Base-by-base conservation (phyloP, 2,329 filamentous ascomycete genomes). In the Stachybotrys elegans region DNA sequence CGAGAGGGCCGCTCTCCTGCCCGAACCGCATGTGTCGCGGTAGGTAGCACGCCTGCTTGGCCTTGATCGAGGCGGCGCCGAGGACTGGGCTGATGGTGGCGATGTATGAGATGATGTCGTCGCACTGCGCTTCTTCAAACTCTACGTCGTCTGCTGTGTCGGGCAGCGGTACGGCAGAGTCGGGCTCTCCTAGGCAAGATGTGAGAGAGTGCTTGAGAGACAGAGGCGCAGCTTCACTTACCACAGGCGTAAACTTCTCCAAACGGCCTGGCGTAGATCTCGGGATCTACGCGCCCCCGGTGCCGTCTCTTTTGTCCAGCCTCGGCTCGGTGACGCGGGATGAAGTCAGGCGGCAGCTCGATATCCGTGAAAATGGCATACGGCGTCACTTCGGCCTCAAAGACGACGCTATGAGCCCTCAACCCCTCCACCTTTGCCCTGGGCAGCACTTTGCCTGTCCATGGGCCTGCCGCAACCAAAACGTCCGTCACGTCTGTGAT, bases 191-290 rank as follows among this genome's bases (percentile, higher is more conserved):
- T 78, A 43, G 7, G 12, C 25, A 12, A 27, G 9, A 9, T 16
- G 34, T 44, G 31, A 42, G 48, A 47, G 22, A 47, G 29, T 36
- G 36, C 29, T 12, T 21, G 8, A 35, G 17, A 5, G 5, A 31
- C 19, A 12, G 4, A 11, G 22, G 19, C n/a, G 4, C 17, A 31
- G 6, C 5, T 12, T 7, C 9, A 59, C 69, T 44, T 56, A 76
- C 90, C 93, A 60, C 93, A 98, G 1, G 89, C 91, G 63, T 98
- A 98, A 11, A 95, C 85, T 61, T 95, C 91, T 44, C 86, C 79
- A 60, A 89, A 86, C 0, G 91, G 91, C 4, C 93, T 78, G 1
- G 93, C 87, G 61, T 98, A 98, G 49, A 97, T 93, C 64, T 98
- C 93, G 0, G 93, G 93, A 21, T 88, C 83, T 12, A 89, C 88